These are phyloP conservation scores for Asterochloris sp. DNA, from an alignment of 139 green algal genomes.

Conservation along the genomic window DNA sequence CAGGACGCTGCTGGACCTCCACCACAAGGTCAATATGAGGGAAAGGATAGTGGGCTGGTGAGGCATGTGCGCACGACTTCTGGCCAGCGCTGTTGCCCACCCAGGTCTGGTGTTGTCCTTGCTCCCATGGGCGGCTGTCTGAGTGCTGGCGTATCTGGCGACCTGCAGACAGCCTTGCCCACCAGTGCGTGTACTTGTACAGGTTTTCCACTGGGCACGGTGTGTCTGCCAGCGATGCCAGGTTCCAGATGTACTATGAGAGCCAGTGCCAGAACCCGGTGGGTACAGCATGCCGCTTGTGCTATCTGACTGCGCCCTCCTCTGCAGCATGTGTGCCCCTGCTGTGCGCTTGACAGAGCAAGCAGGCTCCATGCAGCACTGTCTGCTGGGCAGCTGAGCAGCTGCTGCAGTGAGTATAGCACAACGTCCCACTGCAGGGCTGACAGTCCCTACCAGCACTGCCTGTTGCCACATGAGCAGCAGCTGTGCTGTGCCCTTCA, in stretches of 20 bases:
- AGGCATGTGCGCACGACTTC: constrained; percentile 7
- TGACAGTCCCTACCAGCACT: no score
- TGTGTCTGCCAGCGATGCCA: constrained; percentile 76
- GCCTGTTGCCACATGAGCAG: no score
- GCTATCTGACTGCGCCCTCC: not conserved
- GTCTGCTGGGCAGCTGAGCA: no score
- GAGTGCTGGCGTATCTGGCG: not conserved
- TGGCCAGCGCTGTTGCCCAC: not conserved
- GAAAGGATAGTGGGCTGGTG: constrained; percentile 92
- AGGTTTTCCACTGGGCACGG: constrained; percentile 85
- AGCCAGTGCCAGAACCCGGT: constrained; percentile 18
- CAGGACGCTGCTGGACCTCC: constrained; percentile 87
- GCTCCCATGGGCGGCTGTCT: not conserved
- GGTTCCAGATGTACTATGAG: constrained; percentile 10
- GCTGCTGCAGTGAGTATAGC: no score
- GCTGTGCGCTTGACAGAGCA: not conserved
- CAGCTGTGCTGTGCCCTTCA: no score
- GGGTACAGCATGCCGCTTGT: not conserved
- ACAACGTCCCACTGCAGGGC: no score
- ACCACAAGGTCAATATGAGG: constrained; percentile 78
- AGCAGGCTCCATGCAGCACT: no score
- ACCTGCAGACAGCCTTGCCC: not conserved
- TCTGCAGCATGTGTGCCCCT: not conserved
- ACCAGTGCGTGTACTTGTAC: not conserved
- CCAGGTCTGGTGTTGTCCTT: not conserved